These are phyloP conservation scores for Juncus inflexus DNA, from an alignment of 176 grass and related monocot species.

Conservation along the genomic window DNA sequence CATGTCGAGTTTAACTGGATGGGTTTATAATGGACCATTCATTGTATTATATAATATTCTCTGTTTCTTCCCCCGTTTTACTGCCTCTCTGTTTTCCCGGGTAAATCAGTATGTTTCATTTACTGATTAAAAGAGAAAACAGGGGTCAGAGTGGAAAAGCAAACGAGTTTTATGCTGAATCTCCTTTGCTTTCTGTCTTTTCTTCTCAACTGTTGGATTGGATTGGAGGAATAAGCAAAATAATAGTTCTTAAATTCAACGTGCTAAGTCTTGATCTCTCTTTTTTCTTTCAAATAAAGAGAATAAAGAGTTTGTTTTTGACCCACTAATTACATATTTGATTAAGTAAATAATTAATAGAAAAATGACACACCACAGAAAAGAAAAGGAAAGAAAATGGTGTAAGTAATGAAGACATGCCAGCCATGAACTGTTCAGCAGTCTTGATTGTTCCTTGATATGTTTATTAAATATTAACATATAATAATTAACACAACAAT, in stretches of 20 bases:
- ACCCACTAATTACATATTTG: not conserved
- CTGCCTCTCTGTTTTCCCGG: constrained; percentile 17
- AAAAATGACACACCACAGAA: not conserved
- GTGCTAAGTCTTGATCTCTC: constrained; percentile 5
- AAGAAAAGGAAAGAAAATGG: not conserved
- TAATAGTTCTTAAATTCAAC: constrained; percentile 16
- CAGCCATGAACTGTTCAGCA: constrained; percentile 11
- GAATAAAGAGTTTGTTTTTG: not conserved
- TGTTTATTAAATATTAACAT: no score
- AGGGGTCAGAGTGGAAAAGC: no score
- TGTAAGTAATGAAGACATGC: not conserved
- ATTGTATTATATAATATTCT: no score
- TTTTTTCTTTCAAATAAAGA: constrained; percentile 14
- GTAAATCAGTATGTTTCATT: constrained; percentile 16
- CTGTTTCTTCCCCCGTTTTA: not conserved
- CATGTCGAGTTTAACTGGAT: not conserved
- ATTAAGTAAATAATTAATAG: constrained; percentile 1
- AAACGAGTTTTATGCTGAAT: no score
- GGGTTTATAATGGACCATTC: not conserved
- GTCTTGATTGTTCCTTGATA: no score
- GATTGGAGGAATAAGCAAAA: constrained; percentile 18
- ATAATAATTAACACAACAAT: no score
- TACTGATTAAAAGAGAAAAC: no score
- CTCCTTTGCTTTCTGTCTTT: not conserved
- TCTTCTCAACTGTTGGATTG: constrained; percentile 18